phyloP scores from a whole-genome alignment of 371 early-diverging fungal species.

The Mortierella sp. region DNA sequence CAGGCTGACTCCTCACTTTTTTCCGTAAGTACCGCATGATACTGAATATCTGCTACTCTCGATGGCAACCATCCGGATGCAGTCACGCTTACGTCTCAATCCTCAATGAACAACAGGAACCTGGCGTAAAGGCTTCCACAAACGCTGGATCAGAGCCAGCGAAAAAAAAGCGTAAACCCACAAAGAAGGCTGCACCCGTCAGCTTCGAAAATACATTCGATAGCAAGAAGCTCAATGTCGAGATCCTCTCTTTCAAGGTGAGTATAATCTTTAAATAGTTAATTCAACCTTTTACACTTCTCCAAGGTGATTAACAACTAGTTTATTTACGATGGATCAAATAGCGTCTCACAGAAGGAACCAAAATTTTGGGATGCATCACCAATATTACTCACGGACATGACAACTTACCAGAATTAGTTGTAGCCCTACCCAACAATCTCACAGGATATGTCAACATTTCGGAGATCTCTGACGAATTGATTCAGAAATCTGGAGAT shows the following conservation, averaged over 20 bases:
- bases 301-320: background rate
- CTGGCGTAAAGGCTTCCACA: conserved; percentile 20
- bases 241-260: conserved; percentile 73
- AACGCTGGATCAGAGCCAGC: conserved; percentile 55
- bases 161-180: conserved; percentile 70
- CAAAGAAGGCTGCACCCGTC: conserved; percentile 37
- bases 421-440: conserved; percentile 84
- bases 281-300: no score
- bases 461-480: conserved; percentile 79
- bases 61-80: conserved; percentile 4
- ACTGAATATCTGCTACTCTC: background rate
- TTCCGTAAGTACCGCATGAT: conserved; percentile 28
- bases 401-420: conserved; percentile 77
- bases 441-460: conserved; percentile 83
- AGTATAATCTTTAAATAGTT: background rate
- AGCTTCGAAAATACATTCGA: conserved; percentile 56
- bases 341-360: conserved; percentile 79
- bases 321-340: background rate
- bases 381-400: conserved; percentile 71
- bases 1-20: conserved; percentile 71
- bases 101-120: conserved; percentile 34
- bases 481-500: conserved; percentile 74
- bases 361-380: conserved; percentile 82
- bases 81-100: no score
- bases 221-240: conserved; percentile 60